Conservation (phyloP, 2,329 filamentous ascomycete species). For the Monosporascus sp. region DNA sequence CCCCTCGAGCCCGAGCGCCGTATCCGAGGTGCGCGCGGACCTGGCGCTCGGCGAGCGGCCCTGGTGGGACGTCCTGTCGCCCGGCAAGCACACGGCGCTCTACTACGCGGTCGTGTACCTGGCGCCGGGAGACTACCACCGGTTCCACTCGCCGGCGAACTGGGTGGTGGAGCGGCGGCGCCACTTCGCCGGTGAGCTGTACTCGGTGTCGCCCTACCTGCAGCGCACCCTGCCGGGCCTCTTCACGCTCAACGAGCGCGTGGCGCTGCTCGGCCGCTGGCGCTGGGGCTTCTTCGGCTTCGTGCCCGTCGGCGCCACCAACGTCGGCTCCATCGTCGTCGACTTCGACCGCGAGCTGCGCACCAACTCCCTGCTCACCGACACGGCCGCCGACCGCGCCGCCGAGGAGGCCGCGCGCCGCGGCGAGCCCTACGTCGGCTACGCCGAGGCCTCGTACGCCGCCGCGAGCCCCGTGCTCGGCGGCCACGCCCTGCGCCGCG, state of each 20-base stretch:
- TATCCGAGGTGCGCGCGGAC: slow-evolving; percentile 78
- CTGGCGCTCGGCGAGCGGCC: slow-evolving; percentile 66
- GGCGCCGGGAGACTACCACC: slow-evolving; percentile 95
- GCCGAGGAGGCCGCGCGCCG: slow-evolving; percentile 71
- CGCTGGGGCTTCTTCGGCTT: slow-evolving; percentile 96
- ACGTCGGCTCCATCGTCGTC: slow-evolving; percentile 92
- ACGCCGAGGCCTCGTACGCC: slow-evolving; percentile 84
- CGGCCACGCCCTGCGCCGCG: slow-evolving; percentile 77
- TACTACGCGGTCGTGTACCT: slow-evolving; percentile 96
- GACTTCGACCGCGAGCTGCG: slow-evolving; percentile 95
- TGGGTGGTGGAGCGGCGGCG: slow-evolving; percentile 93
- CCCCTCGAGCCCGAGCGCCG: slow-evolving; percentile 60
- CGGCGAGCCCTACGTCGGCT: slow-evolving; percentile 84
- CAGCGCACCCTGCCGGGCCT: slow-evolving; percentile 88
- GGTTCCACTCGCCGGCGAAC: slow-evolving; percentile 90
- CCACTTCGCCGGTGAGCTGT: slow-evolving; percentile 97
- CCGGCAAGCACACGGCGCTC: slow-evolving; percentile 62
- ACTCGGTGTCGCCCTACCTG: slow-evolving; percentile 90
- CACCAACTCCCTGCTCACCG: slow-evolving; percentile 86
- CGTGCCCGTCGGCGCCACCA: slow-evolving; percentile 92
- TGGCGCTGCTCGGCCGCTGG: slow-evolving; percentile 90
- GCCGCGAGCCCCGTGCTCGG: slow-evolving; percentile 70
- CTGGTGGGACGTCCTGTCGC: slow-evolving; percentile 65
- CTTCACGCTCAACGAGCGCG: slow-evolving; percentile 94
- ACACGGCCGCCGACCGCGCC: slow-evolving; percentile 83